A percentile compares a stretch with the other conserved stretches of the same genome.
phyloP scores from a whole-genome alignment of 1,284 basidiomycete genomes.

The Melampsora americana region DNA sequence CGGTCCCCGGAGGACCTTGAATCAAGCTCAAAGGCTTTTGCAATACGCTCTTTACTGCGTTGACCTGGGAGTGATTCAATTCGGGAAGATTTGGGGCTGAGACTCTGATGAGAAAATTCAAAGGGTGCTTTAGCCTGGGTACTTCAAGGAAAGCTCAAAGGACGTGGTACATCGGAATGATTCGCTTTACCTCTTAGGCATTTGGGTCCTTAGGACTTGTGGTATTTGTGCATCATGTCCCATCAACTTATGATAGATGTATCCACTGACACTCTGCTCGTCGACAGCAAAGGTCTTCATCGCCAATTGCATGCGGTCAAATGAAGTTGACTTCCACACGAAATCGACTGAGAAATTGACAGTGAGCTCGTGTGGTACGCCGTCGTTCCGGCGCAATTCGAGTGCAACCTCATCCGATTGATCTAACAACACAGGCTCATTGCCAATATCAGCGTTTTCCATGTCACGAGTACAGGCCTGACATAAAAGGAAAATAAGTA shows the following conservation, averaged over 20 bases:
- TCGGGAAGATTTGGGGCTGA: constrained; percentile 96
- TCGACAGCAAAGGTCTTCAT: constrained; percentile 99
- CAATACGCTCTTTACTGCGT: constrained; percentile 94
- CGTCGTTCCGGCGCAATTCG: constrained; percentile 83
- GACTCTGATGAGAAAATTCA: constrained; percentile 59
- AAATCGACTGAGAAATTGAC: constrained; percentile 96
- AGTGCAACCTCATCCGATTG: constrained; percentile 96
- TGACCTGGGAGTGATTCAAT: constrained; percentile 98
- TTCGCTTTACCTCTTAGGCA: constrained; percentile 70
- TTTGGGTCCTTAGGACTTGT: constrained; percentile 74
- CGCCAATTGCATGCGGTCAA: constrained; percentile 96
- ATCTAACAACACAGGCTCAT: constrained; percentile 60
- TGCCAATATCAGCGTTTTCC: background rate
- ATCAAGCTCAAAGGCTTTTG: constrained; percentile 98
- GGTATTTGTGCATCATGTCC: constrained; percentile 87
- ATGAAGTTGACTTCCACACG: constrained; percentile 99
- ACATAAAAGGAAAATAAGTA: constrained; percentile 55
- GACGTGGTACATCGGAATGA: background rate
- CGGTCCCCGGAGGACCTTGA: constrained; percentile 96
- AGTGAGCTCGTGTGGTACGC: constrained; percentile 90
- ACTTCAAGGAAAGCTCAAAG: background rate
- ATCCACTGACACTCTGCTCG: constrained; percentile 97
- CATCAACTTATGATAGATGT: constrained; percentile 97
- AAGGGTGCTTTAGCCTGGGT: background rate
- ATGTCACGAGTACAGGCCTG: constrained; percentile 48